A percentile compares a stretch with the other conserved stretches of the same genome.
phyloP scores from a whole-genome alignment of 352 stramenopile species.

The Phytophthora podocarpi region DNA sequence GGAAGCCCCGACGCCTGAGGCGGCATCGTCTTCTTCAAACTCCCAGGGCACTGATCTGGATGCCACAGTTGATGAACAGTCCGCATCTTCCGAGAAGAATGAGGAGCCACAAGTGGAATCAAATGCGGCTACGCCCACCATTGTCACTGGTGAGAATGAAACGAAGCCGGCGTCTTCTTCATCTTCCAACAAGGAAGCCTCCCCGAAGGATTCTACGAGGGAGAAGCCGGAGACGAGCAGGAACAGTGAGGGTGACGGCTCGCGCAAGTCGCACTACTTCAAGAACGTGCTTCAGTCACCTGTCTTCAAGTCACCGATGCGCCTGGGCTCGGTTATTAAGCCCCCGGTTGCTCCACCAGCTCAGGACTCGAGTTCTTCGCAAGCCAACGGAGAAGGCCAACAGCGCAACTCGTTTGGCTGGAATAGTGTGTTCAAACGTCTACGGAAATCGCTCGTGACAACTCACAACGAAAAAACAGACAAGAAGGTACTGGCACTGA shows the following conservation, averaged over 20 bases:
- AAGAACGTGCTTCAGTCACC: slow-evolving; percentile 87
- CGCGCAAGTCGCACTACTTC: slow-evolving; percentile 83
- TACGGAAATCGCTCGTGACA: slow-evolving; percentile 81
- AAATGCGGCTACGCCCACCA: slow-evolving; percentile 5
- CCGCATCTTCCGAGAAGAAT: slow-evolving; percentile 6
- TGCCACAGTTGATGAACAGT: neutral
- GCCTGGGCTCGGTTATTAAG: slow-evolving; percentile 79
- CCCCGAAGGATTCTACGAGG: slow-evolving; percentile 28
- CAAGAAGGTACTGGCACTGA: slow-evolving; percentile 76
- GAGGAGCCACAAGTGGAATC: slow-evolving; percentile 9
- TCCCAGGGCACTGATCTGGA: neutral
- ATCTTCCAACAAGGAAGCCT: slow-evolving; percentile 14
- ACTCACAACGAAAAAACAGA: slow-evolving; percentile 60
- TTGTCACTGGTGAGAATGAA: slow-evolving; percentile 13
- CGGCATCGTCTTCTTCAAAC: slow-evolving; percentile 1
- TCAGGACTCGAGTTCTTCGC: slow-evolving; percentile 29
- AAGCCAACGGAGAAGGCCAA: slow-evolving; percentile 33
- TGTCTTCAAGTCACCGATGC: slow-evolving; percentile 83
- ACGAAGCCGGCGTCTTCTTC: slow-evolving; percentile 17
- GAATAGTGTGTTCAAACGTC: slow-evolving; percentile 83
- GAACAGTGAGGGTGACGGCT: slow-evolving; percentile 38
- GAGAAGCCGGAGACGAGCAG: slow-evolving; percentile 28
- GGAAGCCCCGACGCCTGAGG: slow-evolving; percentile 3
- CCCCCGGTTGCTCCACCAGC: slow-evolving; percentile 40
- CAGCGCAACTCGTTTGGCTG: slow-evolving; percentile 69